Percentiles rank a stretch among this genome's conserved stretches.
Evolutionary conservation across 2,329 filamentous ascomycete species (phyloP).

Genomic region (Sarocladium kiliense): DNA sequence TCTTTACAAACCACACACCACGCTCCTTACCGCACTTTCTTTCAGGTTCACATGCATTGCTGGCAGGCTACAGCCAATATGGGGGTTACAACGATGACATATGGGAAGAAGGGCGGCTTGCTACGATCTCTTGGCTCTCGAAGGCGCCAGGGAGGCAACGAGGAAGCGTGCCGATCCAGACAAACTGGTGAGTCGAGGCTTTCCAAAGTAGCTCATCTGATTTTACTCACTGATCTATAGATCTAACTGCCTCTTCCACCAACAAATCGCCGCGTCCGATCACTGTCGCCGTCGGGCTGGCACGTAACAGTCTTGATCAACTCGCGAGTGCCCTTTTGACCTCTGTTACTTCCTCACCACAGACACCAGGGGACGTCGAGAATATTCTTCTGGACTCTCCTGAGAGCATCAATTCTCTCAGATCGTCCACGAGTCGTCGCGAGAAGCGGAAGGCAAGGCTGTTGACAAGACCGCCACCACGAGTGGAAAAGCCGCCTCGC

Average conservation of each 20-base stretch:
- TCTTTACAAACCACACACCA: constrained; percentile 6
- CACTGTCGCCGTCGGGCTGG: not conserved
- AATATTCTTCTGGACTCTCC: too few relatives aligned
- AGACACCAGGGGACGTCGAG: not conserved
- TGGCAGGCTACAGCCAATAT: constrained; percentile 15
- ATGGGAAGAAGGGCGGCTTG: constrained; percentile 26
- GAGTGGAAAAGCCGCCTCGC: not conserved
- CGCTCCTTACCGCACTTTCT: not conserved
- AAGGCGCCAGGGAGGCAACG: constrained; percentile 16
- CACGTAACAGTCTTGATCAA: constrained; percentile 16
- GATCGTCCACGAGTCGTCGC: not conserved
- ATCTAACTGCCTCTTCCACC: not conserved
- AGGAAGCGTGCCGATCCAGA: not conserved
- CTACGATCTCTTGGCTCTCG: constrained; percentile 22
- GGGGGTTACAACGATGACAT: constrained; percentile 20
- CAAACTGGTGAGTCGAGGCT: not conserved
- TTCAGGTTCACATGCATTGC: not conserved
- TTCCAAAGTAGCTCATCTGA: not conserved
- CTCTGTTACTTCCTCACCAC: constrained; percentile 13
- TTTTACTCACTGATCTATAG: not conserved
- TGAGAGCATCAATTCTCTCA: not conserved
- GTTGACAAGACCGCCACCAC: not conserved
- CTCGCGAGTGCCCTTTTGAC: constrained; percentile 26
- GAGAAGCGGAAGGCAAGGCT: not conserved
- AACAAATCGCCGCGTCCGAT: not conserved